Percentiles rank a stretch among this genome's conserved stretches.
Conservation (phyloP, 768 basidiomycete species). For the Trametes cinnabarina region DNA sequence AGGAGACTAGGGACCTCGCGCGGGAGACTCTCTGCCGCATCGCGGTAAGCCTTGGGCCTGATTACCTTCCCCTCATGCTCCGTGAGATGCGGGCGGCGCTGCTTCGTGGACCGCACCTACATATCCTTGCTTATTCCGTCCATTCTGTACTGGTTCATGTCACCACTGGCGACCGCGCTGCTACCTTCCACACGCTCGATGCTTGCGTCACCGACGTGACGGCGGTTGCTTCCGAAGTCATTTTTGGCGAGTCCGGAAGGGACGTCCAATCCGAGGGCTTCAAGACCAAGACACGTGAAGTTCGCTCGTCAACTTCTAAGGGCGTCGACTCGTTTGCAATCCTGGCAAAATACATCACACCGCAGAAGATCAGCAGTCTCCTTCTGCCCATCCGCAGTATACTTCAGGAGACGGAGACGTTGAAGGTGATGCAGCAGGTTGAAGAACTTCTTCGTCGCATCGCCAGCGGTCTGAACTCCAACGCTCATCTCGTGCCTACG, state of each 20-base stretch:
- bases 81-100: slow-evolving; percentile 84
- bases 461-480: slow-evolving; percentile 81
- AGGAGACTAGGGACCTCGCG: slow-evolving; percentile 86
- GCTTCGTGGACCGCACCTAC: slow-evolving; percentile 88
- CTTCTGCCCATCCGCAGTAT: slow-evolving; percentile 78
- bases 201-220: slow-evolving; percentile 76
- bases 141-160: slow-evolving; percentile 84
- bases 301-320: slow-evolving; percentile 75
- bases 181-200: slow-evolving; percentile 64
- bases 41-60: slow-evolving; percentile 64
- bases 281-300: slow-evolving; percentile 93
- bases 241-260: slow-evolving; percentile 92
- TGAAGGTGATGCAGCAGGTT: slow-evolving; percentile 76
- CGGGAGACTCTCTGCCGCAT: slow-evolving; percentile 84
- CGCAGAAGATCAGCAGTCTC: slow-evolving; percentile 69
- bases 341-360: slow-evolving; percentile 75
- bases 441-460: slow-evolving; percentile 88
- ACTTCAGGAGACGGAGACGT: slow-evolving; percentile 80
- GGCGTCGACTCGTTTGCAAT: slow-evolving; percentile 85
- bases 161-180: slow-evolving; percentile 57
- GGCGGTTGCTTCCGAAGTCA: slow-evolving; percentile 80
- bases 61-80: slow-evolving; percentile 69
- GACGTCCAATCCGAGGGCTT: slow-evolving; percentile 87
- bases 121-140: slow-evolving; percentile 81
- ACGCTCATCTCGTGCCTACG: slow-evolving; percentile 61